phyloP scores from a whole-genome alignment of 768 basidiomycete genomes.

The Amanita exitialis region DNA sequence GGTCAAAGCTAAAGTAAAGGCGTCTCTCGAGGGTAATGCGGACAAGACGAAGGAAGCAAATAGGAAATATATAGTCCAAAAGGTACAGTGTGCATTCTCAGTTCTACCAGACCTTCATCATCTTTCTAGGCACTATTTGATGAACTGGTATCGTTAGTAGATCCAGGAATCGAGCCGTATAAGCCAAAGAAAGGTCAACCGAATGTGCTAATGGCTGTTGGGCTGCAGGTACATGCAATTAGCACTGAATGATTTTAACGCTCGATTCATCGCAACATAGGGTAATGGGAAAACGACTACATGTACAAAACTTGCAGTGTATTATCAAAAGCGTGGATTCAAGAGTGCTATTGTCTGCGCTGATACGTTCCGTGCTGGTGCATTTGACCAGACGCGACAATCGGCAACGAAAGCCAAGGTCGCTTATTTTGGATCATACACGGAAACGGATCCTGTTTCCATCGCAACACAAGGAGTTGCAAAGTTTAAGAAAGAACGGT shows the following conservation, averaged over 20 bases:
- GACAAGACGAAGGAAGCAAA: slow-evolving; percentile 76
- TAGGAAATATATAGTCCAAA: slow-evolving; percentile 84
- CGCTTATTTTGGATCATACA: slow-evolving; percentile 98
- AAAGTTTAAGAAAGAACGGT: slow-evolving; percentile 97
- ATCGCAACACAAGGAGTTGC: slow-evolving; percentile 92
- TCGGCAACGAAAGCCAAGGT: slow-evolving; percentile 98
- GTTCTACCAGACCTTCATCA: neutral
- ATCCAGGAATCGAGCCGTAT: slow-evolving; percentile 91
- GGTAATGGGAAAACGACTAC: slow-evolving; percentile 99
- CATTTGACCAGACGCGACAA: slow-evolving; percentile 98
- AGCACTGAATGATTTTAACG: neutral
- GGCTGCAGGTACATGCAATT: slow-evolving; percentile 62
- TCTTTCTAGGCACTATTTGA: slow-evolving; percentile 79
- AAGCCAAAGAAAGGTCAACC: slow-evolving; percentile 93
- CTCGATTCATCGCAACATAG: slow-evolving; percentile 26
- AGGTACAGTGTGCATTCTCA: slow-evolving; percentile 27
- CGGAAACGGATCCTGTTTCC: slow-evolving; percentile 94
- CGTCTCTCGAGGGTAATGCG: slow-evolving; percentile 53
- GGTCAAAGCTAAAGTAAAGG: slow-evolving; percentile 86
- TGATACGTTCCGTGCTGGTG: slow-evolving; percentile 98
- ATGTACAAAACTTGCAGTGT: slow-evolving; percentile 96
- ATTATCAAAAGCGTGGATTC: slow-evolving; percentile 95
- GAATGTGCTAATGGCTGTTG: slow-evolving; percentile 96
- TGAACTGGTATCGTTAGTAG: slow-evolving; percentile 90
- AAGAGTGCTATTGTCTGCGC: slow-evolving; percentile 97